Conservation (phyloP, 2,329 filamentous ascomycete genomes). For the Xylaria arbuscula region DNA sequence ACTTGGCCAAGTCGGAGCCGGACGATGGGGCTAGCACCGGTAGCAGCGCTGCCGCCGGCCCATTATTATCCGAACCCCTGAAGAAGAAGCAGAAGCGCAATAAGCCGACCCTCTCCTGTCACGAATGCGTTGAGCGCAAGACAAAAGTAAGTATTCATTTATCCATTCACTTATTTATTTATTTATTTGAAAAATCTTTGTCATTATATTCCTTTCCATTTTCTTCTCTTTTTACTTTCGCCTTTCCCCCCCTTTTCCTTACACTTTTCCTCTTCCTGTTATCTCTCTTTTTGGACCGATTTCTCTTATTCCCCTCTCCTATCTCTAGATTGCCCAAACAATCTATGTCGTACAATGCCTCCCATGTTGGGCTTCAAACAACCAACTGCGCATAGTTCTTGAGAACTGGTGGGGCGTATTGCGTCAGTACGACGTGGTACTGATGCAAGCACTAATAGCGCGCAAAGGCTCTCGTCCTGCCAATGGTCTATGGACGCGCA, state of each 20-base stretch:
- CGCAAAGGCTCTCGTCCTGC: conserved; percentile 19
- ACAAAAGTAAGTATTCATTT: conserved; percentile 71
- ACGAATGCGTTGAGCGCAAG: conserved; percentile 84
- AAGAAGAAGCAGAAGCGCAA: conserved; percentile 85
- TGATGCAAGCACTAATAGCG: conserved; percentile 36
- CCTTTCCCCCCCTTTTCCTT: background rate
- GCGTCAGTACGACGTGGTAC: conserved; percentile 47
- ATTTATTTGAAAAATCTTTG: background rate
- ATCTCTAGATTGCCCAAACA: background rate
- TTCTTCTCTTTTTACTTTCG: background rate
- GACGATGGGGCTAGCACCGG: conserved; percentile 46
- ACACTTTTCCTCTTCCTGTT: background rate
- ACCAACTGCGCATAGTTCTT: conserved; percentile 24
- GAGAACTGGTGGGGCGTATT: conserved; percentile 36
- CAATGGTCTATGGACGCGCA: conserved; percentile 9
- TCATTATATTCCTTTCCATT: conserved; percentile 13
- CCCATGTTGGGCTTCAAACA: conserved; percentile 16
- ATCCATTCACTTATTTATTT: background rate
- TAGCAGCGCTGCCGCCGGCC: conserved; percentile 43
- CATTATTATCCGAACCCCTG: conserved; percentile 52
- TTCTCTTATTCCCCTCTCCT: background rate
- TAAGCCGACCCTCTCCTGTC: conserved; percentile 82
- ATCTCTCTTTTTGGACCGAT: background rate
- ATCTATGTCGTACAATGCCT: background rate
- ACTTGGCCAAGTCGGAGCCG: conserved; percentile 47